Evolutionary conservation across 805 yeast species (phyloP), one percentile per base, ranked within the genome.

Genomic region (Candida stauntonica): DNA sequence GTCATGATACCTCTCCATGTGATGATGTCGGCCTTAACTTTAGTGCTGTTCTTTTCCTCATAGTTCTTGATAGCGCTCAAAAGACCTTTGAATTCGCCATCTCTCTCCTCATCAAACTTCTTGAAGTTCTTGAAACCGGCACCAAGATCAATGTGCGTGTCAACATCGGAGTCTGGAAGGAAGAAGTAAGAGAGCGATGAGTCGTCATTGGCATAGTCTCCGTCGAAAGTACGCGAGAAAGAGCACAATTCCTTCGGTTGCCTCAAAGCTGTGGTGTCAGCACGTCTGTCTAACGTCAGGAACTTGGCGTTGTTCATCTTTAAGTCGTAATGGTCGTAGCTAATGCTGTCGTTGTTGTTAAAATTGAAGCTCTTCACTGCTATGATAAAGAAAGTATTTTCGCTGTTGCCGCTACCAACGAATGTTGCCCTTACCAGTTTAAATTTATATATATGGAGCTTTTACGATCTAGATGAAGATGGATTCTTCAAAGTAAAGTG

Each of bases 1-100:
- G 88, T 79, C 79, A 91, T 76, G 26, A 86, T 61, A 1, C 97
- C 98, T 50, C 97, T 70, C 73, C 86, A 87, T 0, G 96, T 79
- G 17, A 93, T 66, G 21, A 93, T 72, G 50, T 87, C 85, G 2
- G 76, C 74, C 20, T 73, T 72, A 3, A 75, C 54, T 44, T 73
- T 77, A 5, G 64, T 60, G 14, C 54, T 52, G 15, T 61, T 54
- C 8, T 52, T 46, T 41, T 65, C 59, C 59, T 93, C 98, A 50
- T 74, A 65, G 5, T 63, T 49, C 44, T 67, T 63, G 6, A 93
- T 53, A 1, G 85, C 76, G 20, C 56, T 51, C 27, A 93, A 60
- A 5, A 84, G 62, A 0, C 81, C 77, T 30, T 71, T 68, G 38
- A 89, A 68, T 43, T 75, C 65, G 1, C 81, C 81, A 46, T 72